Evolutionary conservation across 495 filamentous ascomycete genomes (phyloP).

Genomic region (Pseudotulostoma volvatum): DNA sequence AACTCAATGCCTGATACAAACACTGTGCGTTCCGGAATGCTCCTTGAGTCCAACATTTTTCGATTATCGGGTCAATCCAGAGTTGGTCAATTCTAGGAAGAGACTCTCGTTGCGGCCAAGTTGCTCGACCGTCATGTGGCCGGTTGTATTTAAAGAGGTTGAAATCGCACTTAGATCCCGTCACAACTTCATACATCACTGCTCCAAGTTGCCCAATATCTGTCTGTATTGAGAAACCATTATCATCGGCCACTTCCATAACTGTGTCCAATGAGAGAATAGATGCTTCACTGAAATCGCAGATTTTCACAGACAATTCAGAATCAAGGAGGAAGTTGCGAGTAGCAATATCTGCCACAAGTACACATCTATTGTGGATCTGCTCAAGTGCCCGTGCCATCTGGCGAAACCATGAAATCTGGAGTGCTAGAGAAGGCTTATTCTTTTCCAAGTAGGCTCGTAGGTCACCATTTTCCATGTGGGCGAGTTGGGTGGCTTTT

Average conservation of each 20-base stretch:
- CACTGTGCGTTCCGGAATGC: conserved; percentile 10
- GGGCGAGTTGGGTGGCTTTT: conserved; percentile 14
- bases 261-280: conserved; percentile 12
- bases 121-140: conserved; percentile 9
- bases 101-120: conserved; percentile 9
- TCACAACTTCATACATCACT: conserved; percentile 18
- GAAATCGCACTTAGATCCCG: conserved; percentile 12
- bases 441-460: conserved; percentile 9
- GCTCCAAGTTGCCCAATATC: conserved; percentile 16
- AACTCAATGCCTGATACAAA: conserved; percentile 11
- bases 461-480: conserved; percentile 16
- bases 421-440: conserved; percentile 7
- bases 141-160: conserved; percentile 16
- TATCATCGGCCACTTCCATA: conserved; percentile 14
- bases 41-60: conserved; percentile 17
- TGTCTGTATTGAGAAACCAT: conserved; percentile 10
- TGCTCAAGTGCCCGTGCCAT: conserved; percentile 13
- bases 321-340: conserved; percentile 17
- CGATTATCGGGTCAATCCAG: conserved; percentile 16
- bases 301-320: conserved; percentile 16
- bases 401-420: conserved; percentile 14
- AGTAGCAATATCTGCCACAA: conserved; percentile 16
- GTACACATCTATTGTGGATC: conserved; percentile 14
- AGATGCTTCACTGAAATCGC: conserved; percentile 15
- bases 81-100: conserved; percentile 13